Base-by-base conservation (phyloP, 768 basidiomycete genomes). In the Collybiopsis confluens region DNA sequence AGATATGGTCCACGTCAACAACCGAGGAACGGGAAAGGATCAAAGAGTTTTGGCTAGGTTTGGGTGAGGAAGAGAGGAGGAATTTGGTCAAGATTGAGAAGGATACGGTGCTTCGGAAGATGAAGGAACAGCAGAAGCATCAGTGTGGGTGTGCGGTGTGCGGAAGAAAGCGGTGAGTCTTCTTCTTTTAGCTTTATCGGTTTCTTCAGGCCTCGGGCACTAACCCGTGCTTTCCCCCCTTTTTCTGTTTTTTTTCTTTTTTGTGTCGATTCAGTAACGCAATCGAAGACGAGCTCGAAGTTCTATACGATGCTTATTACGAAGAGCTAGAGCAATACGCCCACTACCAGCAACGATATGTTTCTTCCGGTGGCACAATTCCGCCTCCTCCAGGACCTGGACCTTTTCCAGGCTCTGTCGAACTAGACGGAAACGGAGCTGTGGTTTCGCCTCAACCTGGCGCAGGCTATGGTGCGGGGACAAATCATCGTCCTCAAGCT, bases 221-320 rank as follows among this genome's bases (percentile, higher is more conserved):
- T n/a, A n/a, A n/a, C n/a, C n/a, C n/a, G n/a, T n/a, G n/a, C n/a
- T n/a, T n/a, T n/a, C 54, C 54, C 38, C 48, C 49, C 54, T 51
- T 49, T 44, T 46, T 16, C 56, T 62, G 61, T 62, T 62, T 58
- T 61, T 61, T 68, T 47, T 58, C 52, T 55, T 64, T 37, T 59
- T 64, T 67, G 56, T 64, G 59, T 47, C 59, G 56, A 42, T 60
- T 62, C 65, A 95, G 92, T 64, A 88, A 89, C 77, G 95, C 95
- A 59, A 98, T 99, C 78, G 97, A 99, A 79, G 92, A 95, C 77
- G 97, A 99, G 80, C 89, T 99, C 72, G 93, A 98, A 80, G 92
- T 94, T 77, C 87, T 98, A 75, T 99, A 99, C 83, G 96, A 98
- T 82, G 94, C 95, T 78, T 99, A 98, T 83, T 98, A 98, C 85